Evolutionary conservation across 169 alveolate species (phyloP).

Genomic region (Fabrea salina): DNA sequence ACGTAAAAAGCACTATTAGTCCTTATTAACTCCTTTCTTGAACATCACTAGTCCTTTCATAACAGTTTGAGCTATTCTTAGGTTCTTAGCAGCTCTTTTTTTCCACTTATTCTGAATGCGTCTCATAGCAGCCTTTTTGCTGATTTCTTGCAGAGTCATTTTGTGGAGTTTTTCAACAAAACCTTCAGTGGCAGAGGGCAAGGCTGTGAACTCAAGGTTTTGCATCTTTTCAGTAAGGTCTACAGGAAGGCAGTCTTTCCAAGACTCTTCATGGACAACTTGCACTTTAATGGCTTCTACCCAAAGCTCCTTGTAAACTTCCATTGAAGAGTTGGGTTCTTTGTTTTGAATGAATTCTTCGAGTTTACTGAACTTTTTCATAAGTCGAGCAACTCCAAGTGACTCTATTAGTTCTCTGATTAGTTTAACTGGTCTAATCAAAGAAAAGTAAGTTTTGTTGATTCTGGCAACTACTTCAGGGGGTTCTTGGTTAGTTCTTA

Average conservation of each 20-base stretch:
- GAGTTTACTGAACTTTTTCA: background rate
- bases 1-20: too few species aligned
- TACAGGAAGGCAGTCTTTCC: background rate
- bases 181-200: background rate
- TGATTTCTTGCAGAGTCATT: background rate
- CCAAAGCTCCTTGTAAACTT: conserved; percentile 7
- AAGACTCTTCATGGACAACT: background rate
- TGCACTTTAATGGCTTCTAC: background rate
- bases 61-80: background rate
- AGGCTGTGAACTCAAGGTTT: background rate
- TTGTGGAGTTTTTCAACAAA: background rate
- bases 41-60: background rate
- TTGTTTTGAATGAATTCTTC: background rate
- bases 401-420: background rate
- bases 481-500: background rate
- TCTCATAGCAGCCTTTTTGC: conserved; percentile 6
- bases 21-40: background rate
- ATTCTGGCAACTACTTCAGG: background rate
- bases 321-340: background rate
- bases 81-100: background rate
- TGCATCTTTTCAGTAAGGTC: background rate
- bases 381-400: conserved; percentile 1
- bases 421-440: background rate
- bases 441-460: background rate
- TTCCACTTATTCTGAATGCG: conserved; percentile 27